Evolutionary conservation across 1,284 basidiomycete genomes (phyloP), one percentile per base, ranked within the genome.

Genomic region (Xanthoconium separans): DNA sequence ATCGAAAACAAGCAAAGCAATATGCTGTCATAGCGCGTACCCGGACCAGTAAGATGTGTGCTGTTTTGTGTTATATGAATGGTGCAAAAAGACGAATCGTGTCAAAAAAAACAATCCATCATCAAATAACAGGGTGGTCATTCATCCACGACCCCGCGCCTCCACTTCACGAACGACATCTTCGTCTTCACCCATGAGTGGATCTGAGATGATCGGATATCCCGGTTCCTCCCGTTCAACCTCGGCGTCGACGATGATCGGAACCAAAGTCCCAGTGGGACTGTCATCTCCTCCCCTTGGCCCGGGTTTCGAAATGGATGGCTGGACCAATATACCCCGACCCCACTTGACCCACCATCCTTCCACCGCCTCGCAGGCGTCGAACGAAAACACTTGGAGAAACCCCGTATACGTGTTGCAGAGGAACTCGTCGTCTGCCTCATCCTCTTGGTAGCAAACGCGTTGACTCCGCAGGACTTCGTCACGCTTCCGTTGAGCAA

Each of bases 271-370:
- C 78, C 79, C 11, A 60, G 58, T 1, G 74, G 72, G 9, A 75
- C 51, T 36, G 71, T 74, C 53, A 77, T 63, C 56, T 75, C 70
- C 29, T 64, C 56, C 44, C 74, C 73, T 57, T 80, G 77, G 27
- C 70, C 65, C n/a, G 70, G 64, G n/a, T n/a, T n/a, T n/a, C n/a
- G n/a, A n/a, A 40, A 77, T 72, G 69, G 75, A 42, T 64, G 60
- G 22, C 44, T 76, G 72, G 3, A 74, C 72, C 10, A 62, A 58
- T 2, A 70, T 65, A 24, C 22, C 22, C 22, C 22, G 22, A 22
- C 22, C 22, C 22, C 22, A 22, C 22, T 22, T 2, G 2, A 22
- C 22, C 22, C 22, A 22, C 22, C 22, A 22, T 22, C 22, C 22
- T 4, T 22, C 22, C 22, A 22, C 2, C 22, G 22, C 72, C 53